Percentiles rank a stretch among this genome's conserved stretches.
These are phyloP conservation scores for Leccinum subtestaceum DNA, from an alignment of 768 basidiomycete species.

Conservation along the genomic window DNA sequence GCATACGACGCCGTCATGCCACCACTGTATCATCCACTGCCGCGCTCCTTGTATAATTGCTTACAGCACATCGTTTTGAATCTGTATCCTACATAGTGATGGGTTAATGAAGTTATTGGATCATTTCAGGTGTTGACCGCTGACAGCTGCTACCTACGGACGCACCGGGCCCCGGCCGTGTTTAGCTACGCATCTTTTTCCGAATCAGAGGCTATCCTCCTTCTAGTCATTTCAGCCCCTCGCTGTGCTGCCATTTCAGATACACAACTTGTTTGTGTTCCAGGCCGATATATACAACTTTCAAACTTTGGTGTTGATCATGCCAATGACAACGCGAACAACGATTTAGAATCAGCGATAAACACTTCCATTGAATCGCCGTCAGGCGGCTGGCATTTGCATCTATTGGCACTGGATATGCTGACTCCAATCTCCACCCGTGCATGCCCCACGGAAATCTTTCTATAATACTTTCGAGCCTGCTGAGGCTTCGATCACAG, in stretches of 20 bases:
- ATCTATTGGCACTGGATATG: no score
- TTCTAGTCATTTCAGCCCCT: background rate
- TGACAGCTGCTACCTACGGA: background rate
- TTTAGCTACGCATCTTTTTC: background rate
- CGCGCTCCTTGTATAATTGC: background rate
- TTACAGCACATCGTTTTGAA: background rate
- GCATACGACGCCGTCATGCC: background rate
- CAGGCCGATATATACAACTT: background rate
- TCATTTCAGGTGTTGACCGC: background rate
- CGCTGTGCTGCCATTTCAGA: background rate
- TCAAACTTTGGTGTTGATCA: background rate
- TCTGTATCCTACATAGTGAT: background rate
- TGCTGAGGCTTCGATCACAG: background rate
- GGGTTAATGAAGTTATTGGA: background rate
- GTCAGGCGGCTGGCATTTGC: no score
- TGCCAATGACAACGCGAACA: background rate
- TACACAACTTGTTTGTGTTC: no score
- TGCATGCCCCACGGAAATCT: background rate
- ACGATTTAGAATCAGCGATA: background rate
- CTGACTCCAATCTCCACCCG: background rate
- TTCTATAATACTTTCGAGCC: background rate
- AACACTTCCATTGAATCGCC: no score
- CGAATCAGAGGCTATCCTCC: background rate
- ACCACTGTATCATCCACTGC: background rate
- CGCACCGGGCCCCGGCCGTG: background rate